Base-by-base conservation (phyloP, 2,329 filamentous ascomycete genomes). In the Colletotrichum tropicale region DNA sequence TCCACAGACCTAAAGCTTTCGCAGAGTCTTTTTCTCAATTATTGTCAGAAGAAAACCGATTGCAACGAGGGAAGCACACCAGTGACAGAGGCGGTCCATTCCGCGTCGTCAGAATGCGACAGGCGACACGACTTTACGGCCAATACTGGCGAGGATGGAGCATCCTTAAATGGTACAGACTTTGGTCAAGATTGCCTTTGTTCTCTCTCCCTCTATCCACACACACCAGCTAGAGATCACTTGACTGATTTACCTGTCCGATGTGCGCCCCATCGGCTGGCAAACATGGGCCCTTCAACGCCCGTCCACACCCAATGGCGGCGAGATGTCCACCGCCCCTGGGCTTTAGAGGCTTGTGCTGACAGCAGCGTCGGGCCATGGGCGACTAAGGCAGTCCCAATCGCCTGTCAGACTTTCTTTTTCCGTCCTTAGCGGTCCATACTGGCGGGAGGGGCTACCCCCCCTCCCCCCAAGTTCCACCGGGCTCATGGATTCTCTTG, bases 361-460 rank as follows among this genome's bases (percentile, higher is more conserved):
- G 62, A 75, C 72, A 68, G 66, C 56, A 34, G 61, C 67, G 56
- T 67, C 71, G 58, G 64, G 64, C 68, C 72, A 72, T 38, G 66
- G 64, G 58, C 65, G 64, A 77, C 58, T 67, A 71, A 60, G 26
- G 66, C 58, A 68, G 75, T 70, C 64, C 76, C 76, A 77, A 77
- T 77, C 68, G 70, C 71, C 67, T 68, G 71, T 72, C 70, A 70
- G 65, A 67, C 65, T 76, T 77, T 67, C 75, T 77, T 77, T 75
- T 77, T 77, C 71, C 75, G 75, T 76, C 34, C 66, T 70, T 77
- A 77, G 76, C 76, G 76, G 75, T 71, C 76, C 76, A 61, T 75
- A 38, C 75, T 71, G 74, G 75, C 76, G 76, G 76, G 75, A 76
- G 74, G 74, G 74, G 71, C 71, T 66, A 66, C 34, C 34, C 68